A percentile compares a stretch with the other conserved stretches of the same genome.
Evolutionary conservation across 2,329 filamentous ascomycete genomes (phyloP).

Genomic region (Fusarium anguioides): DNA sequence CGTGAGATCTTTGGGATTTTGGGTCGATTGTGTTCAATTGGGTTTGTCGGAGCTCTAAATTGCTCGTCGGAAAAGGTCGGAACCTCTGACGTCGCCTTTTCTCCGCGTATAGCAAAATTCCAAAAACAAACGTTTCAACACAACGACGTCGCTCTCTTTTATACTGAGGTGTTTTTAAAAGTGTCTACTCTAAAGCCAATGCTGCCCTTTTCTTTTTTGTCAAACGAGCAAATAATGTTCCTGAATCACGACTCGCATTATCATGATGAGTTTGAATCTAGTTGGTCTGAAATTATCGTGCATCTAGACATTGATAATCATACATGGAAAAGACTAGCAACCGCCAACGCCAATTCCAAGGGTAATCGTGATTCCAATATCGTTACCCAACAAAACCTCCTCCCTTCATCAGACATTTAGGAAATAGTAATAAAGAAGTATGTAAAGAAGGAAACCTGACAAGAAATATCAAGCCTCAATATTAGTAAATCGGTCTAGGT

Average conservation of each 20-base stretch:
- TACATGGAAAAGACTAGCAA: constrained; percentile 28
- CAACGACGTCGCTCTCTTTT: neutral
- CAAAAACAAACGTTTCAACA: constrained; percentile 31
- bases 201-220: too few species aligned
- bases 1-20: constrained; percentile 37
- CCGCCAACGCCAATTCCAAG: constrained; percentile 39
- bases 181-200: neutral
- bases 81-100: constrained; percentile 39
- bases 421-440: constrained; percentile 28
- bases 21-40: constrained; percentile 35
- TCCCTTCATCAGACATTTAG: constrained; percentile 19
- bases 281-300: constrained; percentile 11
- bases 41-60: constrained; percentile 38
- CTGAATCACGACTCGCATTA: too few species aligned
- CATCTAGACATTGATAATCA: constrained; percentile 21
- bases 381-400: constrained; percentile 23
- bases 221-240: neutral
- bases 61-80: constrained; percentile 44
- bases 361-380: constrained; percentile 22
- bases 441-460: neutral
- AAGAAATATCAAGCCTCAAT: constrained; percentile 7
- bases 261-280: too few species aligned
- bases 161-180: neutral
- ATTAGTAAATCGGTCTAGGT: constrained; percentile 55
- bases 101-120: constrained; percentile 25